These are phyloP conservation scores for Ceratocystis cubensis DNA, from an alignment of 2,329 filamentous ascomycete species.

Conservation along the genomic window DNA sequence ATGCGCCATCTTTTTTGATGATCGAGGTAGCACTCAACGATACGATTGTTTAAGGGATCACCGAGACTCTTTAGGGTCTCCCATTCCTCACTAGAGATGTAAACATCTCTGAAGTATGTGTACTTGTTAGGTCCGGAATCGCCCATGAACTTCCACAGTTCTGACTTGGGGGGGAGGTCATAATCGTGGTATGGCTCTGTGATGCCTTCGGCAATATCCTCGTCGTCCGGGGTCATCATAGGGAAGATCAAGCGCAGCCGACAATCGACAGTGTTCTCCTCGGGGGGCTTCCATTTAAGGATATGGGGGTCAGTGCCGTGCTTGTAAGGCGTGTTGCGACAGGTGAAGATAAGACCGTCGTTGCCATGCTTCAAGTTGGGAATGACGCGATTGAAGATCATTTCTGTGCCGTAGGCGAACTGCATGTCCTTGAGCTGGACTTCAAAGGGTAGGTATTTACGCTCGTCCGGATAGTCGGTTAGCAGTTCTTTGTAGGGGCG, in stretches of 20 bases:
- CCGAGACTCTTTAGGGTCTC: slow-evolving; percentile 60
- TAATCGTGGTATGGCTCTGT: slow-evolving; percentile 60
- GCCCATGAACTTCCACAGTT: slow-evolving; percentile 56
- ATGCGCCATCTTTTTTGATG: slow-evolving; percentile 65
- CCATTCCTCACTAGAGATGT: slow-evolving; percentile 69
- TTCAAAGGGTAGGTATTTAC: slow-evolving; percentile 59
- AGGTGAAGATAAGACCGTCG: slow-evolving; percentile 97
- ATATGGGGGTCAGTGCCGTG: slow-evolving; percentile 88
- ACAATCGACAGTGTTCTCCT: slow-evolving; percentile 94
- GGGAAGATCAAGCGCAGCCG: slow-evolving; percentile 68
- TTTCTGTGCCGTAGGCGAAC: slow-evolving; percentile 73
- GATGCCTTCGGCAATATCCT: slow-evolving; percentile 54
- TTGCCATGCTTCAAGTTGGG: slow-evolving; percentile 82
- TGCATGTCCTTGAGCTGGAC: slow-evolving; percentile 84
- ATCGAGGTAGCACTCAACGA: slow-evolving; percentile 85
- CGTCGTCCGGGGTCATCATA: slow-evolving; percentile 51
- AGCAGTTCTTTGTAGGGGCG: slow-evolving; percentile 55
- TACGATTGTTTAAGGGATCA: slow-evolving; percentile 68
- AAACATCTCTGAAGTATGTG: slow-evolving; percentile 52
- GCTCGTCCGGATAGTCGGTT: slow-evolving; percentile 55
- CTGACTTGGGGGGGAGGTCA: slow-evolving; percentile 60
- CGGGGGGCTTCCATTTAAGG: slow-evolving; percentile 92
- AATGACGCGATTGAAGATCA: slow-evolving; percentile 82
- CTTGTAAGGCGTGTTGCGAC: slow-evolving; percentile 71
- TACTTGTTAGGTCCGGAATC: slow-evolving; percentile 38